phyloP scores from a whole-genome alignment of 805 yeast genomes.

The Candida dendrica region DNA sequence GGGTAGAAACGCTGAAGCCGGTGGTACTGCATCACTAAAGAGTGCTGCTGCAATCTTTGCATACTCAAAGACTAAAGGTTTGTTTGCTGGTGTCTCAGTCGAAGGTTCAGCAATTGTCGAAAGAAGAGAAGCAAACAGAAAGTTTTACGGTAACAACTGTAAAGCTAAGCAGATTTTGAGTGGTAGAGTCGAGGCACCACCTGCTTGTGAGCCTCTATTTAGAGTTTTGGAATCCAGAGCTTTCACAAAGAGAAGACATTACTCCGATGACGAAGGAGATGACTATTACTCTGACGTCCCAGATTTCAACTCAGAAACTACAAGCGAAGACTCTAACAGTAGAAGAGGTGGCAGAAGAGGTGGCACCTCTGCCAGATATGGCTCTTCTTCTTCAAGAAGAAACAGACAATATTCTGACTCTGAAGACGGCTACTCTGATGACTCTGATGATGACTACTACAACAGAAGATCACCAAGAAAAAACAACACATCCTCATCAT shows the following conservation, averaged over 20 bases:
- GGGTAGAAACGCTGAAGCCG: conserved; percentile 97
- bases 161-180: conserved; percentile 80
- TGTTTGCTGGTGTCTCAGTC: conserved; percentile 93
- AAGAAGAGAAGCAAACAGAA: conserved; percentile 93
- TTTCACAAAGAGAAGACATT: conserved; percentile 48
- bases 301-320: conserved; percentile 16
- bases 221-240: conserved; percentile 82
- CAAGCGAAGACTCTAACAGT: conserved; percentile 22
- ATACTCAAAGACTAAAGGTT: conserved; percentile 92
- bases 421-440: conserved; percentile 17
- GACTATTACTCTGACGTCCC: conserved; percentile 63
- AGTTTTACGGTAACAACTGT: conserved; percentile 83
- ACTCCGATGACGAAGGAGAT: conserved; percentile 29
- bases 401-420: conserved; percentile 15
- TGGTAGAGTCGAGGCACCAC: conserved; percentile 90
- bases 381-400: conserved; percentile 10
- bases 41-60: conserved; percentile 87
- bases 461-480: conserved; percentile 23
- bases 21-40: conserved; percentile 85
- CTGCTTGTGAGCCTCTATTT: conserved; percentile 81
- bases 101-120: conserved; percentile 97
- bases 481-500: conserved; percentile 11
- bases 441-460: conserved; percentile 35
- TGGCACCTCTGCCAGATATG: conserved; percentile 11
- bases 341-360: too few relatives aligned